Conservation (phyloP, 2,329 filamentous ascomycete genomes). For the Fusarium sp. region DNA sequence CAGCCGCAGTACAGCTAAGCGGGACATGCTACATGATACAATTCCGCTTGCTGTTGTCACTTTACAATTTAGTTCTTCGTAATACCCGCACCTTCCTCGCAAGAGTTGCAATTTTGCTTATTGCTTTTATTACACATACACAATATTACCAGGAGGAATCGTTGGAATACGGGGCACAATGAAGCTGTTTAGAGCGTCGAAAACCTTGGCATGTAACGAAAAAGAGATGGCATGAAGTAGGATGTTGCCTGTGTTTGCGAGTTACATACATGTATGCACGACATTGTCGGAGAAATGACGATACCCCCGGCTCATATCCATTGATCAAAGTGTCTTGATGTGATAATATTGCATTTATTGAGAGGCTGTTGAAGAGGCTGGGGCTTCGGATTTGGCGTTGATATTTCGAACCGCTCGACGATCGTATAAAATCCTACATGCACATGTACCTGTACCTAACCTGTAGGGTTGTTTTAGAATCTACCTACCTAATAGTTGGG, state of each 20-base stretch:
- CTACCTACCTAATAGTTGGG: no score
- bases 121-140: constrained; percentile 39
- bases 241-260: constrained; percentile 19
- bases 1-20: constrained; percentile 38
- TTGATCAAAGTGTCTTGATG: background rate
- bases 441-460: background rate
- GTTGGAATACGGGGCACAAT: constrained; percentile 26
- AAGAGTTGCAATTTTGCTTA: constrained; percentile 44
- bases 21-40: constrained; percentile 18
- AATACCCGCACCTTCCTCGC: constrained; percentile 48
- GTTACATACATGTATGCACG: constrained; percentile 33
- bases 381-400: no score
- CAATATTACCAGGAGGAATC: constrained; percentile 23
- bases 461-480: no score
- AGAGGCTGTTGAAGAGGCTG: no score
- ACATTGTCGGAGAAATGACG: constrained; percentile 38
- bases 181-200: constrained; percentile 10
- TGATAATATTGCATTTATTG: background rate
- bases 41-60: constrained; percentile 31
- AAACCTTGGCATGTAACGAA: constrained; percentile 5
- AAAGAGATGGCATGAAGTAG: constrained; percentile 20
- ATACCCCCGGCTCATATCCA: constrained; percentile 32
- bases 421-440: background rate
- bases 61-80: constrained; percentile 46
- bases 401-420: no score